Percentiles rank a stretch among this genome's conserved stretches.
These are phyloP conservation scores for Ramicandelaber brevisporus DNA, from an alignment of 192 early-diverging fungal species.

Conservation along the genomic window DNA sequence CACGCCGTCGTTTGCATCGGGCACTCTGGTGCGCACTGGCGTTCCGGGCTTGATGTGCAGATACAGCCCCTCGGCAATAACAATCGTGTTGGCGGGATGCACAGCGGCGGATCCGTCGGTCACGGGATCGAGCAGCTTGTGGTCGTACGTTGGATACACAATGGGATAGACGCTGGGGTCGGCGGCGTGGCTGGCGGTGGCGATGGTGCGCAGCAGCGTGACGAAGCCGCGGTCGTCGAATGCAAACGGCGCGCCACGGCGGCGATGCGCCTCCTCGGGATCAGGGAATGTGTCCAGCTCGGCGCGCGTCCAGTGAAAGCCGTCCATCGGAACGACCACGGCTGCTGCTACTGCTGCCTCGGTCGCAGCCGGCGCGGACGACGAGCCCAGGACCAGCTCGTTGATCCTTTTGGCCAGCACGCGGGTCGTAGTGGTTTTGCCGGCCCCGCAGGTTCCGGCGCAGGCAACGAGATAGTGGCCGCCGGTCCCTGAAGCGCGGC, in stretches of 20 bases:
- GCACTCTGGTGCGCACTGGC: too few relatives aligned
- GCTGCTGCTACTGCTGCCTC: too few relatives aligned
- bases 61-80: constrained; percentile 25
- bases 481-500: too few relatives aligned
- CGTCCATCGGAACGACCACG: constrained; percentile 25
- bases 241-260: constrained; percentile 26
- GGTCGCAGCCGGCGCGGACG: too few relatives aligned
- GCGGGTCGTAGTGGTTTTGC: too few relatives aligned
- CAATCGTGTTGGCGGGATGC: constrained; percentile 10
- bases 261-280: constrained; percentile 10
- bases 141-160: constrained; percentile 26
- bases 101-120: constrained; percentile 8
- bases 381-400: too few relatives aligned
- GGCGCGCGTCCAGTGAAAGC: constrained; percentile 20
- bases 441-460: too few relatives aligned
- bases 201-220: constrained; percentile 3
- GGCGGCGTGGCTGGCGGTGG: background rate
- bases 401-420: too few relatives aligned
- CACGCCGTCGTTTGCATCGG: constrained; percentile 5
- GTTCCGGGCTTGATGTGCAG: too few relatives aligned
- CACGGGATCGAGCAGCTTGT: constrained; percentile 21
- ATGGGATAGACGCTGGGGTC: constrained; percentile 1
- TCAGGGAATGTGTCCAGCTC: constrained; percentile 6
- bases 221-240: constrained; percentile 17
- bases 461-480: too few relatives aligned